Conservation (phyloP, 495 filamentous ascomycete genomes). For the Daldinia loculata region DNA sequence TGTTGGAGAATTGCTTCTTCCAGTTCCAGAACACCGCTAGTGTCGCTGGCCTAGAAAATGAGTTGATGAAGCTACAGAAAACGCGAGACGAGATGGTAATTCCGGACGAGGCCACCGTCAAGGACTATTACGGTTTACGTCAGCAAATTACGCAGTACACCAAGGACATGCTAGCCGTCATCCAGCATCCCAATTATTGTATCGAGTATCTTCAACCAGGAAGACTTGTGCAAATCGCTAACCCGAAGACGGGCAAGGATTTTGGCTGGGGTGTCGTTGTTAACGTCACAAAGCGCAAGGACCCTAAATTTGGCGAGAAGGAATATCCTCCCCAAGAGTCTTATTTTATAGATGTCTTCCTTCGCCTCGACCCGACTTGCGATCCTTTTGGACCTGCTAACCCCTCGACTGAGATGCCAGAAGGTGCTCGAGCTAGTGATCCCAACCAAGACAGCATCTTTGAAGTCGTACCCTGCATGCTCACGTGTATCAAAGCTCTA, state of each 20-base stretch:
- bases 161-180: conserved; percentile 85
- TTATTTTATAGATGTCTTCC: conserved; percentile 81
- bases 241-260: conserved; percentile 70
- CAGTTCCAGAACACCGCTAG: conserved; percentile 96
- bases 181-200: conserved; percentile 87
- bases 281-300: conserved; percentile 69
- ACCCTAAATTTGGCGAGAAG: conserved; percentile 66
- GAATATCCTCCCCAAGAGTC: conserved; percentile 74
- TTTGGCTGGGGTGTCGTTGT: conserved; percentile 94
- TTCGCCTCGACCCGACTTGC: conserved; percentile 64
- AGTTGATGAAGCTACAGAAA: conserved; percentile 76
- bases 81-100: conserved; percentile 77
- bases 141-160: conserved; percentile 82
- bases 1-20: conserved; percentile 96
- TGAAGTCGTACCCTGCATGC: conserved; percentile 84
- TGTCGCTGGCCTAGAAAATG: conserved; percentile 81
- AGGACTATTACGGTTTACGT: conserved; percentile 89
- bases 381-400: conserved; percentile 44
- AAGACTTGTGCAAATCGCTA: conserved; percentile 82
- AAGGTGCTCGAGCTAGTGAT: conserved; percentile 57
- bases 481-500: conserved; percentile 83
- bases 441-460: conserved; percentile 55
- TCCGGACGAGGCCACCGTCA: conserved; percentile 82
- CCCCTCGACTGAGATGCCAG: conserved; percentile 48
- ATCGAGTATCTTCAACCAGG: conserved; percentile 82